Conservation (phyloP, 2,329 filamentous ascomycete genomes). For the Thelonectria rubi region DNA sequence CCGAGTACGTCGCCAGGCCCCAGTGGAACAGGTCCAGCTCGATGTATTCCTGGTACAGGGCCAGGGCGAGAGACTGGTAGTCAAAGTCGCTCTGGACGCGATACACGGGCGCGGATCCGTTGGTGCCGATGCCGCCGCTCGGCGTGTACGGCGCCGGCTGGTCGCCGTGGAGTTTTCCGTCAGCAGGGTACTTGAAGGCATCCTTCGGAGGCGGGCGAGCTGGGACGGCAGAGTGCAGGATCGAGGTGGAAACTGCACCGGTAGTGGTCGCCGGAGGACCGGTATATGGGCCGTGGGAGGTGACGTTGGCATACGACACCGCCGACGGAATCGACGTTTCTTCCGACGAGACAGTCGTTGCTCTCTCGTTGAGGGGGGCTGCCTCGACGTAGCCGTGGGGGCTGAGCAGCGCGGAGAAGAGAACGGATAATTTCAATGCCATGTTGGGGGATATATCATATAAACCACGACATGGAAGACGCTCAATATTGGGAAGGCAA, state of each 20-base stretch:
- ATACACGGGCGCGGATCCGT: constrained; percentile 79
- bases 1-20: constrained; percentile 74
- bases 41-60: constrained; percentile 84
- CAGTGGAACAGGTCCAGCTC: constrained; percentile 85
- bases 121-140: constrained; percentile 77
- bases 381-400: not conserved
- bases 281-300: constrained; percentile 73
- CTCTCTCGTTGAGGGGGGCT: not conserved
- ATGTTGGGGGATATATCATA: too few species aligned
- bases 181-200: constrained; percentile 74
- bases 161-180: constrained; percentile 73
- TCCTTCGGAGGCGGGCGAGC: constrained; percentile 65
- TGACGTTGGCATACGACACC: constrained; percentile 60
- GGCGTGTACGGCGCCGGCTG: constrained; percentile 78
- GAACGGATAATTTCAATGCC: too few species aligned
- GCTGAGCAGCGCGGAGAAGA: not conserved
- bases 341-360: not conserved
- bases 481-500: too few species aligned
- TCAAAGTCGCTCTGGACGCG: constrained; percentile 84
- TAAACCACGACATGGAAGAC: too few species aligned
- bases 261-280: constrained; percentile 71
- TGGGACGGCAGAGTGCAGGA: constrained; percentile 66
- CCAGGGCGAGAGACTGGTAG: constrained; percentile 78
- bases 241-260: constrained; percentile 70
- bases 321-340: not conserved